Evolutionary conservation across 2,329 filamentous ascomycete genomes (phyloP).

Genomic region (Triangularia setosa): DNA sequence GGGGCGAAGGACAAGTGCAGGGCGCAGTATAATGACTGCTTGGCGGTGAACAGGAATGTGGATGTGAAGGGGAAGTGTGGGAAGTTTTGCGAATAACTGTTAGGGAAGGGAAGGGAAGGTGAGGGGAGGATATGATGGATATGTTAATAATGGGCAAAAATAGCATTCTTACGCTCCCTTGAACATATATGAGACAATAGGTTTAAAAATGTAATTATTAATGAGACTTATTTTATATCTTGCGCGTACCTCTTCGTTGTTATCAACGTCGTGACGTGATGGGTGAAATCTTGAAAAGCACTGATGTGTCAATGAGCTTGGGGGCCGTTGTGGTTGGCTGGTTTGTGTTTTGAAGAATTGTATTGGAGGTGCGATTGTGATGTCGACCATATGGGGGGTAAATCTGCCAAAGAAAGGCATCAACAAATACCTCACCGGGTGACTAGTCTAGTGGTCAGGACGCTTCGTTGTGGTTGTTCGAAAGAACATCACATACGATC

Average conservation of each 20-base stretch:
- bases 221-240: neutral
- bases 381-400: neutral
- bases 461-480: constrained; percentile 19
- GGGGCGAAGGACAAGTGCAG: constrained; percentile 42
- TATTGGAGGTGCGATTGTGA: neutral
- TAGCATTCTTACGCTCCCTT: neutral
- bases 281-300: neutral
- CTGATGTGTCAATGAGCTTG: too few species aligned
- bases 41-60: constrained; percentile 39
- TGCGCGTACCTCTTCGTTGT: neutral
- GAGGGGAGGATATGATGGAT: neutral
- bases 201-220: neutral
- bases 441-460: constrained; percentile 24
- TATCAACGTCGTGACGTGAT: neutral
- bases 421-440: constrained; percentile 4
- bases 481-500: constrained; percentile 5
- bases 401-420: neutral
- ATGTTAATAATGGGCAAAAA: neutral
- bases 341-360: neutral
- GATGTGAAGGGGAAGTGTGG: constrained; percentile 38
- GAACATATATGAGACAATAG: neutral
- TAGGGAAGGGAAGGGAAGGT: constrained; percentile 28
- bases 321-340: neutral
- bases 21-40: constrained; percentile 48
- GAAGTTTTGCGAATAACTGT: constrained; percentile 1